phyloP scores from a whole-genome alignment of 129 eudicot genomes.

The Pulicaria dysenterica region DNA sequence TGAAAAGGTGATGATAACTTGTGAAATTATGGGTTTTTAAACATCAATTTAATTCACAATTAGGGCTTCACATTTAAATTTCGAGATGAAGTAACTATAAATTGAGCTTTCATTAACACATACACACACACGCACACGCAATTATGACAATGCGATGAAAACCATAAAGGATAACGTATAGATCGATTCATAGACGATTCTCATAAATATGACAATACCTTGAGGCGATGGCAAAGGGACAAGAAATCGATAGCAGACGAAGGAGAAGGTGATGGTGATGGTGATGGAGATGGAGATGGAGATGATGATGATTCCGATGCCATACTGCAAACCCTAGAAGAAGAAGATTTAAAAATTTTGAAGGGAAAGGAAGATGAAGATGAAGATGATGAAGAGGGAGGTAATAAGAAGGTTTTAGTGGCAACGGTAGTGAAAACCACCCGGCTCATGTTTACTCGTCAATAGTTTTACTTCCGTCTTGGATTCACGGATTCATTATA shows the following conservation, averaged over 20 bases:
- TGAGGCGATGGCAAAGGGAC: constrained; percentile 84
- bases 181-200: constrained; percentile 1
- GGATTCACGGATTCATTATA: constrained; percentile 17
- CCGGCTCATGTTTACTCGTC: constrained; percentile 31
- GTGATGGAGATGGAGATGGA: no score
- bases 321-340: constrained; percentile 57
- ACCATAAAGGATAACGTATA: not conserved
- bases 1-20: not conserved
- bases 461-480: not conserved
- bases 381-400: not conserved
- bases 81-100: not conserved
- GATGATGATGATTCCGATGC: constrained; percentile 46
- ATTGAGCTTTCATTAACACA: not conserved
- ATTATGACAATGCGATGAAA: not conserved
- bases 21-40: not conserved
- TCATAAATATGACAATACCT: constrained; percentile 42
- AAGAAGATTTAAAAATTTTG: constrained; percentile 29
- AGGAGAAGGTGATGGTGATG: constrained; percentile 56
- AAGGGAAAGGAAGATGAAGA: constrained; percentile 10
- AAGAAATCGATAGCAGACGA: constrained; percentile 85
- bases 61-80: constrained; percentile 6
- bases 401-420: constrained; percentile 24
- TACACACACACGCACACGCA: not conserved
- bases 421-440: constrained; percentile 25
- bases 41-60: not conserved